phyloP scores from a whole-genome alignment of 441 rosid species.

The Populus hybrid region DNA sequence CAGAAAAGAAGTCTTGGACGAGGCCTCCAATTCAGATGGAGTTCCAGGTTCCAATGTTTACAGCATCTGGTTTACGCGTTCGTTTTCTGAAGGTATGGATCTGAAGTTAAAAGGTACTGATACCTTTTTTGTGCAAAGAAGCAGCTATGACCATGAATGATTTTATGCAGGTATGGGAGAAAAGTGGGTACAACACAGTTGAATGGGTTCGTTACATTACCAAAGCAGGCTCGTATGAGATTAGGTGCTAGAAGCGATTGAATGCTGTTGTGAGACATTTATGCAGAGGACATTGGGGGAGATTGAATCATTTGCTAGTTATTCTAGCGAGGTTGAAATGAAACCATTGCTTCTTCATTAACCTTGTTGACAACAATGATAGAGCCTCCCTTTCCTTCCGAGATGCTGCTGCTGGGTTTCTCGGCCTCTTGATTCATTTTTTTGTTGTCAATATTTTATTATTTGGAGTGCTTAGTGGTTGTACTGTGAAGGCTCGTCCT shows the following conservation, averaged over 20 bases:
- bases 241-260: conserved; percentile 65
- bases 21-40: conserved; percentile 99
- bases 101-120: not conserved
- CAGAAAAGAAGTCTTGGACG: conserved; percentile 95
- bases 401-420: conserved; percentile 13
- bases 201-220: conserved; percentile 99
- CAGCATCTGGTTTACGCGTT: conserved; percentile 97
- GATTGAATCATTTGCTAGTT: conserved; percentile 9
- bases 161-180: conserved; percentile 87
- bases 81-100: conserved; percentile 84
- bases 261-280: conserved; percentile 1
- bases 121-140: not conserved
- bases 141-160: not conserved
- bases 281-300: not conserved
- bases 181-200: conserved; percentile 97
- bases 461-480: conserved; percentile 12
- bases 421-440: conserved; percentile 14
- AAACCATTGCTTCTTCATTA: conserved; percentile 1
- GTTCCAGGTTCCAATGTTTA: conserved; percentile 99
- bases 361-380: conserved; percentile 14
- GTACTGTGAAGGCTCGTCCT: conserved; percentile 14
- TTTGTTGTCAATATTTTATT: conserved; percentile 21
- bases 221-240: conserved; percentile 96
- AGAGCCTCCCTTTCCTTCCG: not conserved
- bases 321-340: conserved; percentile 7